Percentiles rank a stretch among this genome's conserved stretches.
Conservation (phyloP, 345 rosid genomes). For the Eucalyptus tenuipes region DNA sequence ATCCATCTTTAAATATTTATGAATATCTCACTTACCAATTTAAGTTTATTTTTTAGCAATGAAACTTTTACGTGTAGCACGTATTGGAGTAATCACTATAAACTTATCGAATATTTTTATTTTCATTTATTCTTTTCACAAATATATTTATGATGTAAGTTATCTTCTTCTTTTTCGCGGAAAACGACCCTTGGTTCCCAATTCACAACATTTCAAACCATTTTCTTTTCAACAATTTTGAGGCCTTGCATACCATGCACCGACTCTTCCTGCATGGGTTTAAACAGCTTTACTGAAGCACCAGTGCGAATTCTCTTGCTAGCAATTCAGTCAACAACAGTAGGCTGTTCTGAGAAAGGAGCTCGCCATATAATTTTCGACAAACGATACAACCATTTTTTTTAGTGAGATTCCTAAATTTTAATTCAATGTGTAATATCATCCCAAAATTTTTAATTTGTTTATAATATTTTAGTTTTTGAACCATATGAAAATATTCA, state of each 20-base stretch:
- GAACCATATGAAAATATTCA: fast-evolving
- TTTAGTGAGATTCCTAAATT: fast-evolving
- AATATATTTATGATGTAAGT: too few species aligned
- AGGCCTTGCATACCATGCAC: too few species aligned
- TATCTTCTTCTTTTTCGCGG: fast-evolving
- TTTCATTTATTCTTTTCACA: background rate
- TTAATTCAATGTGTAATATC: fast-evolving
- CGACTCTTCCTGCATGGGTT: background rate
- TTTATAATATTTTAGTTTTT: fast-evolving
- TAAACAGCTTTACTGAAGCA: background rate
- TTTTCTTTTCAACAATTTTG: background rate
- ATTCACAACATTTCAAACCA: background rate
- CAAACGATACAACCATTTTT: fast-evolving
- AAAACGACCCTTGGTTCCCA: background rate
- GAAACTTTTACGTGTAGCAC: fast-evolving
- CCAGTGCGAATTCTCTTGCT: background rate
- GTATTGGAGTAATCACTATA: background rate
- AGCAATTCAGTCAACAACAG: too few species aligned
- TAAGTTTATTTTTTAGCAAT: too few species aligned
- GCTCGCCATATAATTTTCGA: too few species aligned
- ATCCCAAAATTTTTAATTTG: too few species aligned
- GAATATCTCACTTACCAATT: too few species aligned
- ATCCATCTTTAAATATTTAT: too few species aligned
- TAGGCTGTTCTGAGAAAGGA: too few species aligned
- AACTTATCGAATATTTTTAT: too few species aligned